Percentiles rank a stretch among this genome's conserved stretches.
These are phyloP conservation scores for Bathelium albidoporum DNA, from an alignment of 495 filamentous ascomycete species.

Conservation along the genomic window DNA sequence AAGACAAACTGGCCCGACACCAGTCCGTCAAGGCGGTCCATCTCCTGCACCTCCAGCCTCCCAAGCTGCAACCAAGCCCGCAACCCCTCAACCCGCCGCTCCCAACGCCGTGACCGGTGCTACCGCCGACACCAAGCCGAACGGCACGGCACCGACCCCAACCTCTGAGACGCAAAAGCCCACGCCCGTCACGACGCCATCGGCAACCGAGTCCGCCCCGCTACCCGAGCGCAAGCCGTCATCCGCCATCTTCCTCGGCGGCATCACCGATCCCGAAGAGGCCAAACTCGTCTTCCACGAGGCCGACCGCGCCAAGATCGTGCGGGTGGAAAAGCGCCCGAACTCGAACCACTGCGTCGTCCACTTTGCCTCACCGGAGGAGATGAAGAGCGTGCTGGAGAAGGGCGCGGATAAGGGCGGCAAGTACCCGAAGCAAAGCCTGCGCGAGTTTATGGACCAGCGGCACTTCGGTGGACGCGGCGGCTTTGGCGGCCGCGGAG, in stretches of 20 bases:
- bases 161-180: conserved; percentile 23
- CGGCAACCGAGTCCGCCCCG: conserved; percentile 23
- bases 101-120: conserved; percentile 30
- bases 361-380: conserved; percentile 64
- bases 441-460: conserved; percentile 69
- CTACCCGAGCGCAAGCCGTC: conserved; percentile 37
- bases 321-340: conserved; percentile 65
- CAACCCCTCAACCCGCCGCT: conserved; percentile 42
- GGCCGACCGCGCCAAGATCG: conserved; percentile 68
- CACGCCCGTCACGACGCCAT: conserved; percentile 13
- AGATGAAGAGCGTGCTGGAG: conserved; percentile 64
- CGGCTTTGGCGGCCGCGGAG: conserved; percentile 67
- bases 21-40: conserved; percentile 19
- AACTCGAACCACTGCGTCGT: conserved; percentile 62
- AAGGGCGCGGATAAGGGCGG: conserved; percentile 58
- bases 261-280: conserved; percentile 64
- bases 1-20: conserved; percentile 21
- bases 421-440: conserved; percentile 57
- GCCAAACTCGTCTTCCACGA: conserved; percentile 68
- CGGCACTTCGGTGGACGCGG: conserved; percentile 41
- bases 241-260: conserved; percentile 75
- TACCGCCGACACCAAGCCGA: conserved; percentile 31
- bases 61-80: conserved; percentile 34
- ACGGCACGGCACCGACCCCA: conserved; percentile 27
- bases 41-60: conserved; percentile 6